These are phyloP conservation scores for Colletotrichum spaethianum DNA, from an alignment of 2,329 filamentous ascomycete species.

Conservation along the genomic window DNA sequence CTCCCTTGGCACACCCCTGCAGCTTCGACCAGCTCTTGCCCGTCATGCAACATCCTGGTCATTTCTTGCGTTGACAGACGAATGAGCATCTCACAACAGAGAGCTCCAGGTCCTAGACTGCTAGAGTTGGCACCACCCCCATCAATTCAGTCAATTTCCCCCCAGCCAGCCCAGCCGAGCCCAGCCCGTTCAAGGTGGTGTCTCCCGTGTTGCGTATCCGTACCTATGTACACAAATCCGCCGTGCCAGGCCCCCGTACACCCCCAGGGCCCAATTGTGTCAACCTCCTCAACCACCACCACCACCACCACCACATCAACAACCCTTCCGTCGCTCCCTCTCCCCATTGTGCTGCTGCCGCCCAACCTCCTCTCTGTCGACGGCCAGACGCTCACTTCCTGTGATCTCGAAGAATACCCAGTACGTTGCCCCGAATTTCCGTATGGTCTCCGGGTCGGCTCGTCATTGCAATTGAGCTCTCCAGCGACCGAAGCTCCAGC, in stretches of 20 bases:
- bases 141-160: constrained; percentile 38
- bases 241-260: constrained; percentile 18
- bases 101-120: constrained; percentile 29
- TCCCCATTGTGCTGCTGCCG: constrained; percentile 23
- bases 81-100: constrained; percentile 36
- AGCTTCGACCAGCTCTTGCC: constrained; percentile 35
- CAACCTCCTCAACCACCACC: constrained; percentile 35
- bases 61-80: constrained; percentile 14
- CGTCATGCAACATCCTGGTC: constrained; percentile 35
- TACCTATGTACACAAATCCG: not conserved
- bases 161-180: constrained; percentile 17
- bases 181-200: constrained; percentile 35
- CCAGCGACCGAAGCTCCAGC: constrained; percentile 26
- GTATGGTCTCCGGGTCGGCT: not conserved
- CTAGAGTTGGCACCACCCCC: constrained; percentile 32
- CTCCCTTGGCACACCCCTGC: constrained; percentile 26
- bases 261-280: constrained; percentile 34
- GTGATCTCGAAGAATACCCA: constrained; percentile 19
- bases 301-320: constrained; percentile 34
- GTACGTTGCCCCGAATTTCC: constrained; percentile 25
- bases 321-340: constrained; percentile 31
- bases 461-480: constrained; percentile 33
- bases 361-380: constrained; percentile 39
- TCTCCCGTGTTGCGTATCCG: constrained; percentile 26
- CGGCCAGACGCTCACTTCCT: constrained; percentile 21